Base-by-base conservation (phyloP, 805 yeast genomes). In the Candida ipomoeae region DNA sequence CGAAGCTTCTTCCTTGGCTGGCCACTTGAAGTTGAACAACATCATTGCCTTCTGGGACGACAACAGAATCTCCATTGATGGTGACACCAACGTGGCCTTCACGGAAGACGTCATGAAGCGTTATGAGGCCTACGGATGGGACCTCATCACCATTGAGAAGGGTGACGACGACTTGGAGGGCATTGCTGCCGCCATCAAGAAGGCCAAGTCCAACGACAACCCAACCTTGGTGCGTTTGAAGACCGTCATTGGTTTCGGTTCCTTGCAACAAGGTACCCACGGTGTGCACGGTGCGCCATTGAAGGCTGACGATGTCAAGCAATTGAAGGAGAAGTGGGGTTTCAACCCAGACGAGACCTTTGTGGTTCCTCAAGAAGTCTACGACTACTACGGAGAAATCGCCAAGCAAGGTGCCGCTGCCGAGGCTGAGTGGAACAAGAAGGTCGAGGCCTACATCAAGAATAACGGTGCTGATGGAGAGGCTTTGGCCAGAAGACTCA, bases 211-310 rank as follows among this genome's bases (percentile, higher is more conserved):
- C 68, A 79, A 84, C 58, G 80, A 85, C 73, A 89, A 90, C 80
- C 99, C 99, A 71, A 81, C 96, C 54, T 78, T 89, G 70, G 87
- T 92, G 70, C 85, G 89, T 73, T 77, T 92, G 67, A 80, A 83
- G 66, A 94, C 99, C 64, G 87, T 88, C 67, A 92, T 92, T 64
- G 99, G 98, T 71, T 91, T 68, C 76, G 98, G 99, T 66, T 94
- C 98, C 46, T 68, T 83, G 62, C 73, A 77, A 58, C 82, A 81
- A 62, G 98, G 98, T 63, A 82, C 96, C 55, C 92, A 87, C 73
- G 77, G 85, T 62, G 98, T 94, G 50, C 99, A 94, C 75, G 99
- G 99, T 73, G 77, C 96, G 58, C 96, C 99, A 64, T 82, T 92
- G 74, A 90, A 91, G 81, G 75, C 90, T 44, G 98, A 90, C 65